phyloP scores from a whole-genome alignment of 306 rosid species.

The Medicago ruthenica region DNA sequence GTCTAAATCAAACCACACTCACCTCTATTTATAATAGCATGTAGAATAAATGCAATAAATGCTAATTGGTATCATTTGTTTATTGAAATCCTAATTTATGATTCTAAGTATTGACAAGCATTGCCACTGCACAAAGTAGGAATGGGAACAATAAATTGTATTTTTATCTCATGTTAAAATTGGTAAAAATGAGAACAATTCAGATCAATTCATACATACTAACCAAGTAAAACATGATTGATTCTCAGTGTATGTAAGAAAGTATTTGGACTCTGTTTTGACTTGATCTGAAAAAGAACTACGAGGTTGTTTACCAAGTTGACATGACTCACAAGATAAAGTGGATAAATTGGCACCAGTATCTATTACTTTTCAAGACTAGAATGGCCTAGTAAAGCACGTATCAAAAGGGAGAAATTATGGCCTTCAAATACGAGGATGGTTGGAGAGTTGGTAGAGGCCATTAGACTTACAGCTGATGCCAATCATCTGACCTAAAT shows the following conservation, averaged over 20 bases:
- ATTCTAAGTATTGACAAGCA: background rate
- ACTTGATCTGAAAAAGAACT: too few relatives aligned
- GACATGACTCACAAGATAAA: too few relatives aligned
- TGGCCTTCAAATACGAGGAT: background rate
- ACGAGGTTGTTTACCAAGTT: too few relatives aligned
- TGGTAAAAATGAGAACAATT: background rate
- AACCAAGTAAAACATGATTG: slow-evolving; percentile 1
- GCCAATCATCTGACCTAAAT: background rate
- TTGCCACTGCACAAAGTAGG: background rate
- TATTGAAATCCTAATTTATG: background rate
- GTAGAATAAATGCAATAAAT: background rate
- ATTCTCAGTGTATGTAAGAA: background rate
- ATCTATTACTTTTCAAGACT: too few relatives aligned
- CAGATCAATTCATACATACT: background rate
- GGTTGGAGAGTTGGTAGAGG: background rate
- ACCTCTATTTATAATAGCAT: background rate
- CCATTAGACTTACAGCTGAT: background rate
- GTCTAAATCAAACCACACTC: background rate
- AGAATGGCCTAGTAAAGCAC: background rate
- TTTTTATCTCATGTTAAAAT: background rate
- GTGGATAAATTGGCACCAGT: too few relatives aligned
- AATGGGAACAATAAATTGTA: background rate
- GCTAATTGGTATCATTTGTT: background rate
- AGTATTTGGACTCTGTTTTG: background rate
- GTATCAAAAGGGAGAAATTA: background rate